Evolutionary conservation across 305 asterid species (phyloP).

Genomic region (Fraxinus angustifolia): DNA sequence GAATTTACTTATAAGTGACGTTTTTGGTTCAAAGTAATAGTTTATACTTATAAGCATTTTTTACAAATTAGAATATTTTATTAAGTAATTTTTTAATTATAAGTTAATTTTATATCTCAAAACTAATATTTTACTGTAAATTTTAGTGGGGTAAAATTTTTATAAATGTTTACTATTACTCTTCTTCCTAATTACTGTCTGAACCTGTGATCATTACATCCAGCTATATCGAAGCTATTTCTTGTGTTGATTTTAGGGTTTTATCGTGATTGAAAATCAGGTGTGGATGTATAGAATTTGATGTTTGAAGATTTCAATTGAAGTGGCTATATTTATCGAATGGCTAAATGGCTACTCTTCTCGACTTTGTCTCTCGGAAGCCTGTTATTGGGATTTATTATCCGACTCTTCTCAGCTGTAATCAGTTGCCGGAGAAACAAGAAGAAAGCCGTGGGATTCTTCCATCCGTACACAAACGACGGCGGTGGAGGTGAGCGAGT

Average conservation of each 20-base stretch:
- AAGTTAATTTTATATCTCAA: neutral
- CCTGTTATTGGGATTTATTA: constrained; percentile 25
- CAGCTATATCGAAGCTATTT: neutral
- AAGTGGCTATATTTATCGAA: neutral
- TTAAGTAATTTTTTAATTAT: neutral
- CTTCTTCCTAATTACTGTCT: neutral
- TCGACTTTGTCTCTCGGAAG: constrained; percentile 29
- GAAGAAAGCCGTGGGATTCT: constrained; percentile 47
- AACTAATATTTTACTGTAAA: too few relatives aligned
- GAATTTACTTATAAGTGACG: neutral
- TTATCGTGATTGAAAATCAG: neutral
- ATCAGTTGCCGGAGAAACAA: constrained; percentile 43
- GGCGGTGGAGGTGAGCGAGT: constrained; percentile 83
- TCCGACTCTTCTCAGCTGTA: constrained; percentile 35
- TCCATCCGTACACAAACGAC: constrained; percentile 62
- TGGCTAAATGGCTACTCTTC: constrained; percentile 21
- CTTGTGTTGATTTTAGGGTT: neutral
- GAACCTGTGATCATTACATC: neutral
- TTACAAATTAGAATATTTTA: neutral
- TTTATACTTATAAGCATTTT: neutral
- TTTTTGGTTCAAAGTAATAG: neutral
- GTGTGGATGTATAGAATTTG: neutral
- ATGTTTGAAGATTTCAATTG: neutral
- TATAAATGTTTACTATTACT: neutral
- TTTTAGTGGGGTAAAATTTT: too few relatives aligned